phyloP scores from a whole-genome alignment of 148 eudicot genomes.

The Oxyria digyna region DNA sequence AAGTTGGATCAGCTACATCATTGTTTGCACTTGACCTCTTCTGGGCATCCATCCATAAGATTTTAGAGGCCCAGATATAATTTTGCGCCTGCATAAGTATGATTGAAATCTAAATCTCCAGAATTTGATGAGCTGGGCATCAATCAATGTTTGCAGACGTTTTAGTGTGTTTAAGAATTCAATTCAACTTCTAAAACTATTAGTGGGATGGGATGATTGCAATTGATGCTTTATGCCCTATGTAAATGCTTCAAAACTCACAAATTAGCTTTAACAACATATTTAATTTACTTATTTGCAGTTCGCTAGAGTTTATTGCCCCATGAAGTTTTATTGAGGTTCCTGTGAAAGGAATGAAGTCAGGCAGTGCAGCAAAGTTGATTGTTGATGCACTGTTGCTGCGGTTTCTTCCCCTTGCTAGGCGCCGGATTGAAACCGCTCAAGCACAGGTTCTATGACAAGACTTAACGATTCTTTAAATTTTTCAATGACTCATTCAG shows the following conservation, averaged over 20 bases:
- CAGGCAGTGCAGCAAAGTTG: constrained; percentile 89
- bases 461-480: neutral
- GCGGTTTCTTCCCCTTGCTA: constrained; percentile 92
- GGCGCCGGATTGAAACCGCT: constrained; percentile 97
- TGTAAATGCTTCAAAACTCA: neutral
- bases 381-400: constrained; percentile 90
- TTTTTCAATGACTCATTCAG: neutral
- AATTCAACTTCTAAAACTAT: neutral
- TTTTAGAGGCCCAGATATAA: neutral
- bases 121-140: neutral
- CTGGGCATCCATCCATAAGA: neutral
- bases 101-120: neutral
- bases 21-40: neutral
- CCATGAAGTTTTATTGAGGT: neutral
- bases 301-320: neutral
- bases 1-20: neutral
- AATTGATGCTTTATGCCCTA: neutral
- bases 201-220: constrained; percentile 1
- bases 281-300: neutral
- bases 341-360: constrained; percentile 44
- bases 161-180: neutral
- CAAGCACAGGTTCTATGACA: constrained; percentile 62
- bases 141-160: neutral
- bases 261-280: neutral
- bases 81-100: neutral